Conservation (phyloP, 176 grass and related monocot species). For the Puccinellia tenuiflora region DNA sequence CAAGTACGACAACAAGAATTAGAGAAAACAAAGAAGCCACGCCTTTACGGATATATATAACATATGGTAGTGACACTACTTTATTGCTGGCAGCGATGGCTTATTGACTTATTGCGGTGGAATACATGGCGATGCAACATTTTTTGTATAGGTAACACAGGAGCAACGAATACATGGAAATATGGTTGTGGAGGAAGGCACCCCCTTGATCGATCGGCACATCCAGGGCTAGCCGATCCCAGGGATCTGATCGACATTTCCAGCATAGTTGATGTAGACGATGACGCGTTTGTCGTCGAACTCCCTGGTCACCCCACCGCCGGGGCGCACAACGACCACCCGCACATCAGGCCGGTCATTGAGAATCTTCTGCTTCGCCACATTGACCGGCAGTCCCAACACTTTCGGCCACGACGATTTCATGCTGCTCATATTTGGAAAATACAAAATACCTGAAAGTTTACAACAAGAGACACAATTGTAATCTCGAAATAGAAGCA, state of each 20-base stretch:
- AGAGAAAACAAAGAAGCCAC: too few relatives aligned
- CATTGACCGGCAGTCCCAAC: background rate
- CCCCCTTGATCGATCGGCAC: background rate
- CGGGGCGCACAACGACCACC: background rate
- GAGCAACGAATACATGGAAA: background rate
- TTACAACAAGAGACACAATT: background rate
- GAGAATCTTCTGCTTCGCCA: background rate
- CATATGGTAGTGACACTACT: too few relatives aligned
- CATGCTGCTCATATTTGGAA: background rate
- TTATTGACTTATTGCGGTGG: too few relatives aligned
- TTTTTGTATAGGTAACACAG: background rate
- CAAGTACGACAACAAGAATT: too few relatives aligned
- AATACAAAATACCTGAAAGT: background rate
- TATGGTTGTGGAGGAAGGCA: background rate
- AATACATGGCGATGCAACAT: background rate
- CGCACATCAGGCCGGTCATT: background rate
- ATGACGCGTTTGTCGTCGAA: background rate
- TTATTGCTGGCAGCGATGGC: too few relatives aligned
- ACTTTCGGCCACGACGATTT: background rate
- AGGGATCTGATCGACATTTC: background rate
- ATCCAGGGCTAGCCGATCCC: background rate
- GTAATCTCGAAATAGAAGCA: background rate
- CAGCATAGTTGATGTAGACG: background rate
- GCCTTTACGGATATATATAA: too few relatives aligned
- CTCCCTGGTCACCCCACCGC: background rate